Base-by-base conservation (phyloP, 1,139 yeast species). In the Yamadazyma sp. region DNA sequence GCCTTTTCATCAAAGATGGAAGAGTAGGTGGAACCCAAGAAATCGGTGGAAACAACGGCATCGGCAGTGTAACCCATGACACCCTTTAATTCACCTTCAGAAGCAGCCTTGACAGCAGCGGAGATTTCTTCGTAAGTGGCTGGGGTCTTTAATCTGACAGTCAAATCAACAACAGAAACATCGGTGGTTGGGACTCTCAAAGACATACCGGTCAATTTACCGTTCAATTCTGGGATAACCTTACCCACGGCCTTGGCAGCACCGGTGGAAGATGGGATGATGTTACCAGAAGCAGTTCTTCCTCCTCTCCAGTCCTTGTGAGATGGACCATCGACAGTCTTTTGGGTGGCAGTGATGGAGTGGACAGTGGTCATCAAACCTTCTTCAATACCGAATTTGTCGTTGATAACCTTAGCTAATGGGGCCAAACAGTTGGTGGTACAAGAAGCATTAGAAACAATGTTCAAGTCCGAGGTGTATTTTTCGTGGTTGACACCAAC, bases 261-360 rank as follows among this genome's bases (percentile, higher is more conserved):
- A 78, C 94, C 94, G 53, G 94, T 85, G 54, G 92, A 83, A 37
- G 92, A 85, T 65, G 94, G 94, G 60, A 85, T 85, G 66, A 85
- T 83, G 86, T 85, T 85, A 65, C 86, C 90, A 47, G 89, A 80
- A 64, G 94, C 94, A 61, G 94, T 82, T 73, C 94, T 82, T 69
- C 94, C 94, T 67, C 94, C 94, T 78, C 94, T 81, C 94, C 94
- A 86, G 80, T 86, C 94, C 81, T 85, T 85, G 79, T 81, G 84
- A 67, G 92, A 84, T 62, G 94, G 90, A 72, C 94, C 94, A 64
- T 85, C 94, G 54, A 85, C 94, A 51, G 90, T 82, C 82, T 85
- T 85, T 73, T 85, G 94, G 64, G 92, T 83, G 62, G 94, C 94
- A 56, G 94, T 85, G 74, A 83, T 80, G 63, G 92, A 83, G 82